Base-by-base conservation (phyloP, 2,329 filamentous ascomycete species). In the Bipolaris cookei region DNA sequence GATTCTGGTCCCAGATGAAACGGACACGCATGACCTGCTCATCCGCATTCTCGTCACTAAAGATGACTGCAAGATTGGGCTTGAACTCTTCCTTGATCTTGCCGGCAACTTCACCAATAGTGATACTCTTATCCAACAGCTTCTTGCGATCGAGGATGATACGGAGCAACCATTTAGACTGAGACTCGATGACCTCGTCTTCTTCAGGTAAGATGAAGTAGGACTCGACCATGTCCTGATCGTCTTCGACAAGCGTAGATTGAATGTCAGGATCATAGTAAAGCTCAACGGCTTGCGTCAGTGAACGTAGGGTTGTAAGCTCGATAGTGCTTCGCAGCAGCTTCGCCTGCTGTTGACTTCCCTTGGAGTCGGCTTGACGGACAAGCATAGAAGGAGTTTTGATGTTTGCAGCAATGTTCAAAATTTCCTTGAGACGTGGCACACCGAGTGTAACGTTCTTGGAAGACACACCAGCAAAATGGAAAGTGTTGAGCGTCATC, bases 401-500 rank as follows among this genome's bases (percentile, higher is more conserved):
- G 82, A 99, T 97, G 78, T 98, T 96, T 67, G 90, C 93, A 0
- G 96, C 95, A 57, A 99, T 88, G 77, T 99, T 99, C 56, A 99
- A 84, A 87, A 99, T 99, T 81, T 99, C 95, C 85, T 99, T 99
- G 47, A 99, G 86, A 88, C 95, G 94, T 41, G 95, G 95, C 41
- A 99, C 95, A 92, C 95, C 95, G 46, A 99, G 88, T 0, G 95
- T 99, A 53, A 99, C 94, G 84, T 99, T 99, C 89, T 99, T 99
- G 21, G 94, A 97, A 35, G 96, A 97, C 59, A 99, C 92, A 97
- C 95, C 95, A 78, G 95, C 93, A 78, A 99, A 99, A 84, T 99
- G 95, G 90, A 99, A 99, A 21, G 95, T 99, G 81, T 99, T 99
- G 59, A 99, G 82, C 1, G 95, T 99, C 95, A 99, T 99, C 83